Evolutionary conservation across 345 rosid genomes (phyloP).

Genomic region (Clausena lansium): DNA sequence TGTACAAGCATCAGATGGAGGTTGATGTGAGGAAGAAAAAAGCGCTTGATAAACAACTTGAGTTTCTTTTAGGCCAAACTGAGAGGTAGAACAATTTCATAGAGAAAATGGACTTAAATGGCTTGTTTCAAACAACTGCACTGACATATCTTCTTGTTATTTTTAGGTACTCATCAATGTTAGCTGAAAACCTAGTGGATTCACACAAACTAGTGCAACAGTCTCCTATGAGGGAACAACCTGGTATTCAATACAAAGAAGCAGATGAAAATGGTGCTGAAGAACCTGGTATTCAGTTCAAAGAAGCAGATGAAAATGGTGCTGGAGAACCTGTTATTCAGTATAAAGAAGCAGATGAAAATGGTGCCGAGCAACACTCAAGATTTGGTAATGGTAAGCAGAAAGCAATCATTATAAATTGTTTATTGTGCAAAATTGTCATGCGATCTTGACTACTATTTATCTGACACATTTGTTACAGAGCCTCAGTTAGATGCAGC

Average conservation of each 20-base stretch:
- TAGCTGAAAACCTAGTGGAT: conserved; percentile 94
- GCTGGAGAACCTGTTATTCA: conserved; percentile 22
- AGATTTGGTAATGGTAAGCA: conserved; percentile 51
- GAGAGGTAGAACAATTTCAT: conserved; percentile 62
- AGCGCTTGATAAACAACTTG: conserved; percentile 93
- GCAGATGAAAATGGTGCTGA: conserved; percentile 30
- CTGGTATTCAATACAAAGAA: conserved; percentile 30
- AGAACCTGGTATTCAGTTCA: background rate
- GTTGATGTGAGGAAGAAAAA: conserved; percentile 95
- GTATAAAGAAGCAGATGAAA: conserved; percentile 34
- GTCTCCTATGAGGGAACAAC: conserved; percentile 27
- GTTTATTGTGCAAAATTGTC: background rate
- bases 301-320: background rate
- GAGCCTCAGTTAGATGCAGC: conserved; percentile 41
- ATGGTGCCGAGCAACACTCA: conserved; percentile 24
- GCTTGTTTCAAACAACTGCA: conserved; percentile 5
- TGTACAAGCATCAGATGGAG: conserved; percentile 95
- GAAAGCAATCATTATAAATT: conserved; percentile 10
- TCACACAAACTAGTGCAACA: conserved; percentile 40
- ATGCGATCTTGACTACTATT: conserved; percentile 10
- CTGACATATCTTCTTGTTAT: conserved; percentile 4
- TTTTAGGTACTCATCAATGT: conserved; percentile 95
- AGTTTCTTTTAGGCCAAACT: conserved; percentile 97
- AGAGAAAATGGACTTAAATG: background rate
- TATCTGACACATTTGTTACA: conserved; percentile 25